phyloP scores from a whole-genome alignment of 2,329 filamentous ascomycete genomes.

The Metarhizium rileyi region DNA sequence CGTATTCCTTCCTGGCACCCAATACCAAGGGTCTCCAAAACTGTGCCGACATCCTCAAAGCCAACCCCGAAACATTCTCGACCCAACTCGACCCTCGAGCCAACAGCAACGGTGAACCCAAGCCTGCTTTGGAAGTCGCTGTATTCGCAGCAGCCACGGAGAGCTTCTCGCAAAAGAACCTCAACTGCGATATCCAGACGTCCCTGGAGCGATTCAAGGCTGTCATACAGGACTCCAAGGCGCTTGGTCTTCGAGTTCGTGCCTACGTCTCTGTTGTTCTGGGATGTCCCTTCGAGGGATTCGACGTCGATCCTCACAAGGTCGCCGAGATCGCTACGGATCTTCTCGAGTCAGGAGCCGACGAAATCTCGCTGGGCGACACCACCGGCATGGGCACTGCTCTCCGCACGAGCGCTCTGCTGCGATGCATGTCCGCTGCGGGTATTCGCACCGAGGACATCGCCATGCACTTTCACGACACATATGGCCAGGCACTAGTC shows the following conservation, averaged over 20 bases:
- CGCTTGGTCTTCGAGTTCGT: constrained; percentile 55
- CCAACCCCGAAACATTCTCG: constrained; percentile 38
- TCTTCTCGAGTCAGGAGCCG: constrained; percentile 76
- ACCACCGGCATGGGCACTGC: constrained; percentile 86
- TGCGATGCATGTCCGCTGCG: constrained; percentile 54
- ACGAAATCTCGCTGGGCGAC: constrained; percentile 84
- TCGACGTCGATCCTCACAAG: constrained; percentile 51
- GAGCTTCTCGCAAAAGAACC: constrained; percentile 69
- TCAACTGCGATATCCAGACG: constrained; percentile 69
- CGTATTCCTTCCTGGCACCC: constrained; percentile 73
- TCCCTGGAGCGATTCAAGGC: constrained; percentile 61
- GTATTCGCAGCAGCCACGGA: constrained; percentile 80
- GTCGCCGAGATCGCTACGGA: constrained; percentile 58
- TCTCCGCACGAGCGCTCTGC: constrained; percentile 54
- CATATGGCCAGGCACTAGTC: constrained; percentile 75
- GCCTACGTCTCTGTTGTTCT: constrained; percentile 76
- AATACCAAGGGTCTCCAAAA: constrained; percentile 64
- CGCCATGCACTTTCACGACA: constrained; percentile 83
- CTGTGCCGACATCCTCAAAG: constrained; percentile 43
- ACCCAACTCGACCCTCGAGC: constrained; percentile 37
- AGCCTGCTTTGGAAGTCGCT: constrained; percentile 56
- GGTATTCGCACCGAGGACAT: constrained; percentile 61
- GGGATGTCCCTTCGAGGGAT: constrained; percentile 67
- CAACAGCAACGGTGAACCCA: constrained; percentile 28
- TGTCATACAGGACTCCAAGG: constrained; percentile 60